Evolutionary conservation across 371 early-diverging fungal genomes (phyloP).

Genomic region (Mucor velutinosus): DNA sequence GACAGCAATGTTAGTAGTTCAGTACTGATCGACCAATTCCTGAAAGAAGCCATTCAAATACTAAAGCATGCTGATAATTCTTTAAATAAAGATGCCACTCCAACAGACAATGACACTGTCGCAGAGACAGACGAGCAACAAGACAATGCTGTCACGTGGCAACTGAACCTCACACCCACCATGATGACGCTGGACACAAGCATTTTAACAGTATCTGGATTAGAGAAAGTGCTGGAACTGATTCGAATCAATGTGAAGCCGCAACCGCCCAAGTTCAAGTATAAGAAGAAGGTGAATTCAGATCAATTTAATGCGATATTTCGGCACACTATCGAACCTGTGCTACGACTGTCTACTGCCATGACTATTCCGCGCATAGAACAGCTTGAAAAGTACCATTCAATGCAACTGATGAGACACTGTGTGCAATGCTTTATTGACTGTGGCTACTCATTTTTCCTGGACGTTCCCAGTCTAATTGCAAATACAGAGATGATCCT

Average conservation of each 20-base stretch:
- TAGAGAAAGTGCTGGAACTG: conserved; percentile 49
- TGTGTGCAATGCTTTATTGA: conserved; percentile 45
- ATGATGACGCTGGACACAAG: conserved; percentile 53
- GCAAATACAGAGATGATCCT: conserved; percentile 39
- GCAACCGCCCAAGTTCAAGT: conserved; percentile 22
- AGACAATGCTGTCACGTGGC: conserved; percentile 40
- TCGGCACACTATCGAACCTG: conserved; percentile 26
- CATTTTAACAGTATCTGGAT: conserved; percentile 45
- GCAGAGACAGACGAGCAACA: conserved; percentile 13
- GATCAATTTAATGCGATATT: conserved; percentile 22
- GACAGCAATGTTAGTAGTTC: conserved; percentile 12
- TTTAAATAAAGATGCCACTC: neutral
- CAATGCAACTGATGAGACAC: conserved; percentile 43
- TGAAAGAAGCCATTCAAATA: conserved; percentile 29
- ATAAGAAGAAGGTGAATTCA: conserved; percentile 10
- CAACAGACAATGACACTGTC: conserved; percentile 10
- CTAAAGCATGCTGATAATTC: conserved; percentile 19
- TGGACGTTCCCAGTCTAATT: conserved; percentile 35
- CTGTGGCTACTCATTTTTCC: conserved; percentile 43
- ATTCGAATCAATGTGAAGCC: conserved; percentile 47
- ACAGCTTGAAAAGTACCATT: conserved; percentile 33
- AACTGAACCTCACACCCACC: conserved; percentile 40
- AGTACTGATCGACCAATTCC: conserved; percentile 21
- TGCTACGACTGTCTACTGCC: conserved; percentile 19
- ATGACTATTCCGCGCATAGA: conserved; percentile 15